phyloP scores from a whole-genome alignment of 768 basidiomycete genomes.

The Lepiota brunneoincarnata region DNA sequence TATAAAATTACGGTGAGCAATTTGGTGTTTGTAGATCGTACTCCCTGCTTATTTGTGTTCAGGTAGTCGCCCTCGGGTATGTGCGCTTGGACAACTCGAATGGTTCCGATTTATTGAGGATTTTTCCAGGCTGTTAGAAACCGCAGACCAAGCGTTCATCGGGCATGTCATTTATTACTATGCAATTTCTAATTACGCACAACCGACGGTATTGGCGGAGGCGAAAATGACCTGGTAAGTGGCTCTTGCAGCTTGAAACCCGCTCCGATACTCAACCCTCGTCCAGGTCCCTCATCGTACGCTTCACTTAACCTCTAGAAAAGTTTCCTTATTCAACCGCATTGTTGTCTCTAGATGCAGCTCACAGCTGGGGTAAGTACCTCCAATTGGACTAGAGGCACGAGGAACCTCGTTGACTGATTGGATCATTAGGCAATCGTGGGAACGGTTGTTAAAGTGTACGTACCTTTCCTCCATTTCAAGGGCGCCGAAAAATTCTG shows the following conservation, averaged over 20 bases:
- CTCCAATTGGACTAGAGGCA: not conserved
- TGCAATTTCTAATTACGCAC: slow-evolving; percentile 41
- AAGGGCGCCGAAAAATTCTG: not conserved
- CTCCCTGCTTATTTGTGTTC: not conserved
- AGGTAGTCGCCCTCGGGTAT: slow-evolving; percentile 42
- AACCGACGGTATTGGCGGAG: slow-evolving; percentile 30
- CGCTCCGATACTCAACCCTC: slow-evolving; percentile 4
- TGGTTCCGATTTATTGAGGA: not conserved
- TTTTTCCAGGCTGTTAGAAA: slow-evolving; percentile 44
- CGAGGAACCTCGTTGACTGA: not conserved
- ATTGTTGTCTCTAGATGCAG: slow-evolving; percentile 37
- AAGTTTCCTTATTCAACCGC: slow-evolving; percentile 1
- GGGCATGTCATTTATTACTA: slow-evolving; percentile 58
- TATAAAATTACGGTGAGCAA: slow-evolving; percentile 52
- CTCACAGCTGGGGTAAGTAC: slow-evolving; percentile 38
- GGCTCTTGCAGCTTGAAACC: not conserved
- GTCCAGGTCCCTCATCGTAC: slow-evolving; percentile 50
- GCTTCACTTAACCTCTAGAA: slow-evolving; percentile 16
- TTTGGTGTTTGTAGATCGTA: not conserved
- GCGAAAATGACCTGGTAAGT: slow-evolving; percentile 46
- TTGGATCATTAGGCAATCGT: slow-evolving; percentile 42
- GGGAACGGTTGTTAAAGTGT: slow-evolving; percentile 55
- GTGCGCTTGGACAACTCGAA: not conserved
- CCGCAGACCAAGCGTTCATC: slow-evolving; percentile 53
- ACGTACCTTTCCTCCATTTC: slow-evolving; percentile 11